Evolutionary conservation across 2,329 filamentous ascomycete species (phyloP), one percentile per base, ranked within the genome.

Genomic region (Ilyonectria sp.): DNA sequence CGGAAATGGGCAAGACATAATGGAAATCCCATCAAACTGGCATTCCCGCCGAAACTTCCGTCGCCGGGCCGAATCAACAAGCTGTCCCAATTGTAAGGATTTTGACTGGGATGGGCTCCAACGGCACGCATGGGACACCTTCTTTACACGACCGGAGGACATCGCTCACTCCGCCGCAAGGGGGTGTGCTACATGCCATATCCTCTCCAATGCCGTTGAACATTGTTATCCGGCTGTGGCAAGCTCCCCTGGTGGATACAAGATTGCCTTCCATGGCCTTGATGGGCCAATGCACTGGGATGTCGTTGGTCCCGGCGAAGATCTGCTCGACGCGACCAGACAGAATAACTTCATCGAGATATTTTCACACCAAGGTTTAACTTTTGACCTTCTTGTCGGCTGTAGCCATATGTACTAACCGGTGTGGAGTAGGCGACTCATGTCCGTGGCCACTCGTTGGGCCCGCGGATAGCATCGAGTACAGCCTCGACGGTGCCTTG

Each of bases 201-300:
- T 63, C 11, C 44, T 58, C 5, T 15, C 40, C 15, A 63, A 11
- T 6, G 33, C 44, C 3, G 33, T 63, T 4, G 21, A 44, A n/a
- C 53, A 63, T 35, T 63, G 60, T 4, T 63, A 43, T 10, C 43
- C 60, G 6, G 47, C 40, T 4, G 60, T n/a, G 6, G 21, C 31
- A 11, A 33, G 37, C 35, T 6, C 60, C 60, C 3, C n/a, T n/a
- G 8, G 31, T 6, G 53, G 57, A 21, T 59, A 58, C 10, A 47
- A 46, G 15, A 46, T 63, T 2, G 60, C 33, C 0, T 63, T 63
- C 21, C 60, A 63, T 21, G 60, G 60, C 10, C 52, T 63, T 7
- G 60, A 63, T 8, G 60, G 60, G 13, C 60, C 60, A 33, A 63
- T 63, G 53, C 29, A 46, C 15, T 63, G 60, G 60, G 53, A 63